Evolutionary conservation across 2,329 filamentous ascomycete genomes (phyloP).

Genomic region (Colletotrichum camelliae): DNA sequence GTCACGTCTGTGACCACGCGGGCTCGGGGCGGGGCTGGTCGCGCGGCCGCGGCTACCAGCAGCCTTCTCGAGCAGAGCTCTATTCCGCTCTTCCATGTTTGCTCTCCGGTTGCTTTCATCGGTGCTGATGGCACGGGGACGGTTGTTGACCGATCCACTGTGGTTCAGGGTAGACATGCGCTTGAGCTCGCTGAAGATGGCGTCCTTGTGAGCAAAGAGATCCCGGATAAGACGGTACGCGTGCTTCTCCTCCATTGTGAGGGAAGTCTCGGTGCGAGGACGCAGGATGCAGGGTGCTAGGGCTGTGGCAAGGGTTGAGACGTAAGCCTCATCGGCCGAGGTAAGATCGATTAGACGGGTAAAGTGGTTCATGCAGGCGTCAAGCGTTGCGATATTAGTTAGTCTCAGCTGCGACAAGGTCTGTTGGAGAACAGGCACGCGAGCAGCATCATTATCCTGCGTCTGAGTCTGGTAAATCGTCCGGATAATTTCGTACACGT

Average conservation of each 20-base stretch:
- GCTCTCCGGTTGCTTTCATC: slow-evolving; percentile 95
- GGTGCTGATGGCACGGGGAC: slow-evolving; percentile 87
- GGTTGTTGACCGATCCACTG: slow-evolving; percentile 59
- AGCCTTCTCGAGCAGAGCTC: slow-evolving; percentile 75
- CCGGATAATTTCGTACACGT: slow-evolving; percentile 98
- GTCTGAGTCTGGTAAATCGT: slow-evolving; percentile 82
- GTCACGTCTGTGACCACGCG: slow-evolving; percentile 74
- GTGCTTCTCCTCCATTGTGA: slow-evolving; percentile 96
- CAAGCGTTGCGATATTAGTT: slow-evolving; percentile 97
- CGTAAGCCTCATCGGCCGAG: slow-evolving; percentile 89
- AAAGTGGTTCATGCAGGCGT: slow-evolving; percentile 98
- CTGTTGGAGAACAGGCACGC: slow-evolving; percentile 91
- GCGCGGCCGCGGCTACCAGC: slow-evolving; percentile 72
- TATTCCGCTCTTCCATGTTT: slow-evolving; percentile 91
- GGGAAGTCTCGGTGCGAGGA: slow-evolving; percentile 83
- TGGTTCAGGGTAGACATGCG: slow-evolving; percentile 78
- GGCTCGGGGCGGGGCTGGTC: slow-evolving; percentile 72
- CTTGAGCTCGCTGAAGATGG: slow-evolving; percentile 95
- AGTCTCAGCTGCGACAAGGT: slow-evolving; percentile 93
- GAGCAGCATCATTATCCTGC: slow-evolving; percentile 77
- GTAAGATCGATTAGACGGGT: slow-evolving; percentile 96
- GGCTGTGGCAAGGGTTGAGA: slow-evolving; percentile 73
- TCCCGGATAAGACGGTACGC: slow-evolving; percentile 90
- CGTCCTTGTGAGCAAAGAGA: slow-evolving; percentile 90
- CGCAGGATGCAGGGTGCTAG: slow-evolving; percentile 88